Base-by-base conservation (phyloP, 208 protist genomes). In the Trypanosoma platydactyli region DNA sequence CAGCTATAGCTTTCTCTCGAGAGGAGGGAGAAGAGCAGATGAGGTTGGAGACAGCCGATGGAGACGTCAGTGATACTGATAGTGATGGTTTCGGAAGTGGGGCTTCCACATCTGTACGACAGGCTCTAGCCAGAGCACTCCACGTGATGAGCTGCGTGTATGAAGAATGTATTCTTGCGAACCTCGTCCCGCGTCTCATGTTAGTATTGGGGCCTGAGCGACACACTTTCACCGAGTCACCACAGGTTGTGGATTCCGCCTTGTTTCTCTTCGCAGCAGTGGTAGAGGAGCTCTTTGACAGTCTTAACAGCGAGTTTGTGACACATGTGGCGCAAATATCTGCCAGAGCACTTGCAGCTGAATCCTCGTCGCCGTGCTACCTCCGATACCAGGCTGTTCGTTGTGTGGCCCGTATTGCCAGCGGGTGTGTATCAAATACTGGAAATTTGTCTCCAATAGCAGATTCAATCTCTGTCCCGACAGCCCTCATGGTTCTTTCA, bases 251-350 rank as follows among this genome's bases (percentile, higher is more conserved):
- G 25, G 79, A 86, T 55, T 52, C 52, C 22, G 55, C 71, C 0
- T 64, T 89, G 24, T 86, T 89, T 75, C 22, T 86, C 5, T 52
- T 67, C 35, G 58, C 71, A 30, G 70, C 80, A 42, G 20, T 77
- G 12, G 45, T 81, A 12, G 79, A 82, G 5, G 58, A 71, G 30
- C 22, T 72, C 7, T 73, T 88, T 42, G 67, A 64, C 35, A 41
- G 20, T 48, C 52, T 76, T 59, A 24, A 70, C 46, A 18, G 7
- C 25, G 44, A 22, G 2, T 70, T 67, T 45, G 13, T 68, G 15
- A 7, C n/a, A 54, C 42, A 29, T 44, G 49, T 76, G 11, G 20
- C 25, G 46, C 42, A 51, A 3, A 54, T 45, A 15, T 59, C 64
- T 22, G 70, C 61, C 15, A 56, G 33, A 25, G 18, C 35, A 15